Conservation (phyloP, 2,329 filamentous ascomycete genomes). For the Arthrobotrys pseudoclavata region DNA sequence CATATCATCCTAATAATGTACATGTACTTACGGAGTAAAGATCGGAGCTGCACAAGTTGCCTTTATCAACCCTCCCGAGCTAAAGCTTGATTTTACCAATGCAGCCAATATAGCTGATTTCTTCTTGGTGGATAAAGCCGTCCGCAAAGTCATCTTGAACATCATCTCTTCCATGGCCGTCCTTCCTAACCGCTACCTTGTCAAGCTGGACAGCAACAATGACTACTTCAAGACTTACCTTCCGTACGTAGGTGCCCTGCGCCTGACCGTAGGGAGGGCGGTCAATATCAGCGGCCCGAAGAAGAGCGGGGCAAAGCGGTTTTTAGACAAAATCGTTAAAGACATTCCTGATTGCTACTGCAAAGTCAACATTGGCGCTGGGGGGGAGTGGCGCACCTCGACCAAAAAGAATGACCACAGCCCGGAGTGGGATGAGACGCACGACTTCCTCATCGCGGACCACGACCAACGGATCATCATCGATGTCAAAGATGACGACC, state of each 20-base stretch:
- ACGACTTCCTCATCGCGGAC: slow-evolving; percentile 69
- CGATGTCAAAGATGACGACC: slow-evolving; percentile 68
- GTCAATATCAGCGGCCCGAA: slow-evolving; percentile 65
- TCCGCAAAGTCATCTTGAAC: slow-evolving; percentile 68
- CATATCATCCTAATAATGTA: not conserved
- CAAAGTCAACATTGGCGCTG: slow-evolving; percentile 68
- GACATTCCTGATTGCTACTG: slow-evolving; percentile 69
- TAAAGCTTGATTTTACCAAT: slow-evolving; percentile 69
- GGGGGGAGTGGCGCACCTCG: slow-evolving; percentile 68
- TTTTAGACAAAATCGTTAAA: slow-evolving; percentile 68
- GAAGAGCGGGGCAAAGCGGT: slow-evolving; percentile 66
- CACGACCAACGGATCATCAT: slow-evolving; percentile 67
- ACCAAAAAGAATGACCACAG: slow-evolving; percentile 67
- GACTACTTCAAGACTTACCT: slow-evolving; percentile 70
- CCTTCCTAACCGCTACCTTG: slow-evolving; percentile 70
- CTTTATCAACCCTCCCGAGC: slow-evolving; percentile 69
- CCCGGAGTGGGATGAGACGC: slow-evolving; percentile 69
- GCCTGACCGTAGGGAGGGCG: slow-evolving; percentile 68
- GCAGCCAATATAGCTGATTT: slow-evolving; percentile 68
- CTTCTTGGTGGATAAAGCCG: slow-evolving; percentile 66
- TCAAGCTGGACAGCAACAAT: slow-evolving; percentile 68
- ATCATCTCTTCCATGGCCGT: slow-evolving; percentile 69
- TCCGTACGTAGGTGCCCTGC: slow-evolving; percentile 67
- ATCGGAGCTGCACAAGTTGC: slow-evolving; percentile 69
- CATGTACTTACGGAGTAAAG: slow-evolving; percentile 62